Percentiles rank a stretch among this genome's conserved stretches.
phyloP scores from a whole-genome alignment of 1,284 basidiomycete species.

The Cryptococcus sp. region DNA sequence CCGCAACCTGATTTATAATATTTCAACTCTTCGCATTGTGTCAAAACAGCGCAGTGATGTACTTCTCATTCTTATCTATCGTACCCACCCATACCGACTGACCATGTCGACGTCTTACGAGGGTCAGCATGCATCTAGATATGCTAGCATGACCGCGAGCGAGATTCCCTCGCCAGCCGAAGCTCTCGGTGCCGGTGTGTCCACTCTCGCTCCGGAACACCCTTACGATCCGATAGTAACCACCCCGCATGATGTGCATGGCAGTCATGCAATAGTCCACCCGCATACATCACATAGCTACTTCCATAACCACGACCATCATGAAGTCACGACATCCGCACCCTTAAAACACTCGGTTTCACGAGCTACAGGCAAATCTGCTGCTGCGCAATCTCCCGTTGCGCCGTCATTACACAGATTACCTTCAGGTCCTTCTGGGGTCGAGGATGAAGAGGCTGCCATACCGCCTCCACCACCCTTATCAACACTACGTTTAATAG shows the following conservation, averaged over 20 bases:
- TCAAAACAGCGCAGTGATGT: no score
- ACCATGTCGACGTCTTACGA: no score
- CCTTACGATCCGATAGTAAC: conserved; percentile 8
- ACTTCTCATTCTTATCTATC: no score
- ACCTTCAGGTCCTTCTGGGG: no score
- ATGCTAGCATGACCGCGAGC: no score
- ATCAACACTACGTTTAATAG: conserved; percentile 21
- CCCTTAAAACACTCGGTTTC: not conserved
- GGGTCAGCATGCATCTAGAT: no score
- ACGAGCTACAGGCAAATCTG: conserved; percentile 3
- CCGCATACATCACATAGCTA: not conserved
- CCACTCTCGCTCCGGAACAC: conserved; percentile 13
- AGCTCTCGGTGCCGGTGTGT: conserved; percentile 13
- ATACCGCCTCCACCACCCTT: conserved; percentile 15
- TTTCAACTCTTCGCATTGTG: no score
- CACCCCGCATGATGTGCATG: conserved; percentile 2
- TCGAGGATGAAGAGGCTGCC: conserved; percentile 2
- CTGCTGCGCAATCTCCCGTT: not conserved
- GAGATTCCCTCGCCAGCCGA: conserved; percentile 4
- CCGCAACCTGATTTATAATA: no score
- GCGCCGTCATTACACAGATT: not conserved
- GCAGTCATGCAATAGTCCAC: not conserved
- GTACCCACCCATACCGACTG: no score
- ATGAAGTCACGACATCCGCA: no score
- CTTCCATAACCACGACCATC: no score